Base-by-base conservation (phyloP, 331 rosid species). In the Spiraea crenata region DNA sequence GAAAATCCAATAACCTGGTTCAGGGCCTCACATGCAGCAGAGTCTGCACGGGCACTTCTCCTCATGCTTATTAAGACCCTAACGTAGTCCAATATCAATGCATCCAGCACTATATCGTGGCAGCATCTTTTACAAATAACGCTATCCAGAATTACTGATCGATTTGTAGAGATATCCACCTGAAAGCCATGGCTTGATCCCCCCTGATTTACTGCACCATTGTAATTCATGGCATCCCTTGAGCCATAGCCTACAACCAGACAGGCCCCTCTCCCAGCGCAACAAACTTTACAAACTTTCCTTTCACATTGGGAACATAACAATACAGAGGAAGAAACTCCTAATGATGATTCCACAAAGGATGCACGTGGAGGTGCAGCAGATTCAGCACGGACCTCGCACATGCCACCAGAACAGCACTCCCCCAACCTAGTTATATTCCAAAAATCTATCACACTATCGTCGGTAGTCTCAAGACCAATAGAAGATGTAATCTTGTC, bases 191-290 rank as follows among this genome's bases (percentile, higher is more conserved):
- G 81, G 73, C 76, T 78, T 64, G 87, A 83, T 54, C 92, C 90
- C 75, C 87, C 82, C 74, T 85, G 91, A 85, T 83, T 84, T 70
- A 87, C 76, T 61, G 81, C 69, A 79, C 83, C 84, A 81, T 83
- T 86, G 83, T 81, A 83, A 81, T 74, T 84, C 61, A 81, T 61
- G 55, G 63, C 72, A 58, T 93, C 97, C 80, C 83, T 84, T 31
- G 97, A 60, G 79, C 81, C 87, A 71, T 72, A 72, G 76, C 87
- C 85, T 37, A 74, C 57, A 66, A 95, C 89, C 66, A 95, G 88
- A 81, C 87, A 78, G 67, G 99, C 93, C 71, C 99, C 99, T 77
- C 89, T 88, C 64, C 99, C 99, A 44, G 96, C 98, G 82, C 93
- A 91, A 74, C 99, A 95, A 81, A 84, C 83, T 84, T 90, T 91